These are phyloP conservation scores for Fusarium pseudocircinatum DNA, from an alignment of 2,329 filamentous ascomycete genomes.

Conservation along the genomic window DNA sequence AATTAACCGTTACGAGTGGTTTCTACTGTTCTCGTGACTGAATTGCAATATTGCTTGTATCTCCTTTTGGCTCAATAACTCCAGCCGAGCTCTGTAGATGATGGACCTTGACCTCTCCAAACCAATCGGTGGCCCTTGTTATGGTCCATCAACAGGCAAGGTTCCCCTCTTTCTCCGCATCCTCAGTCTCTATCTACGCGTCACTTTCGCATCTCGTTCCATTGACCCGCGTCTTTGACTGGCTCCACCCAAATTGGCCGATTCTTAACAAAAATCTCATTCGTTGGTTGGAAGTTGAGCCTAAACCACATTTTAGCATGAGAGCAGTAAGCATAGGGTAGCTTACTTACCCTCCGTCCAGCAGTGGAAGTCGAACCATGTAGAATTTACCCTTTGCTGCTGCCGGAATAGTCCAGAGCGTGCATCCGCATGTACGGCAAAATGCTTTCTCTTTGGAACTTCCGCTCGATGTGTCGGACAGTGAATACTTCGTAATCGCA, in stretches of 20 bases:
- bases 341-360: conserved; percentile 39
- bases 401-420: conserved; percentile 43
- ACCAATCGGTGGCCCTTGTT: conserved; percentile 20
- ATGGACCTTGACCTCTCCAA: not conserved
- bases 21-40: not conserved
- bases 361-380: conserved; percentile 39
- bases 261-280: conserved; percentile 44
- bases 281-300: conserved; percentile 30
- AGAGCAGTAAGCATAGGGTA: not conserved
- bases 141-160: not conserved
- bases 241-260: conserved; percentile 40
- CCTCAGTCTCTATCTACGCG: not conserved
- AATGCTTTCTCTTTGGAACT: conserved; percentile 41
- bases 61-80: not conserved
- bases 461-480: conserved; percentile 42
- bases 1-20: too few species aligned
- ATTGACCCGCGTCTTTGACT: conserved; percentile 37
- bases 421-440: conserved; percentile 40
- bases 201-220: conserved; percentile 42
- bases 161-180: conserved; percentile 15
- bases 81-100: not conserved
- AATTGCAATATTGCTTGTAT: too few species aligned
- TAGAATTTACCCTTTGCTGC: conserved; percentile 38
- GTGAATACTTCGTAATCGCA: conserved; percentile 22
- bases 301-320: conserved; percentile 8